Conservation (phyloP, 2,329 filamentous ascomycete genomes). For the Cordyceps javanica region DNA sequence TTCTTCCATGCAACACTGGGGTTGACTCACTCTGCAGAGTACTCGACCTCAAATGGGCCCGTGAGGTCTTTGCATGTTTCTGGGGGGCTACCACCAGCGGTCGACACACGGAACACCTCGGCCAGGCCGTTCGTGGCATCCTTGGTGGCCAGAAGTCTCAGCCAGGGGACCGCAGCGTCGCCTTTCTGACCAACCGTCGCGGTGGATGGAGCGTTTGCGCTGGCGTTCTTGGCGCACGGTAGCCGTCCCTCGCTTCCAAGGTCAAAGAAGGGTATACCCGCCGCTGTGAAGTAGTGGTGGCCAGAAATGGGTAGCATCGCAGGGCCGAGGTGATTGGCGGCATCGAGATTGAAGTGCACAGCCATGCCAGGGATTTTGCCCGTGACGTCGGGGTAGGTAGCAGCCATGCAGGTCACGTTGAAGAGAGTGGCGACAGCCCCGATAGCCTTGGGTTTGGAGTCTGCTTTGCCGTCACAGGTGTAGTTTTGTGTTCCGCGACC, state of each 20-base stretch:
- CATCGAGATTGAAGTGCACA: conserved; percentile 56
- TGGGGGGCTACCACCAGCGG: conserved; percentile 73
- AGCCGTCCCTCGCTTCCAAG: conserved; percentile 57
- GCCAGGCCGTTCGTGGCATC: conserved; percentile 56
- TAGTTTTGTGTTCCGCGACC: conserved; percentile 93
- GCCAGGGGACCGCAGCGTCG: conserved; percentile 70
- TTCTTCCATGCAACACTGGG: not conserved
- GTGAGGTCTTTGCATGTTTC: conserved; percentile 62
- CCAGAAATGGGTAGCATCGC: conserved; percentile 61
- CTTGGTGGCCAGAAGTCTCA: conserved; percentile 57
- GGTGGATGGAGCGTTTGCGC: conserved; percentile 54
- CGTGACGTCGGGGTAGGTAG: conserved; percentile 62
- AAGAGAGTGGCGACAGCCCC: conserved; percentile 82
- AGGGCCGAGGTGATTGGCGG: conserved; percentile 41
- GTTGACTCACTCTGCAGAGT: conserved; percentile 72
- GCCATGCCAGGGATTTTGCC: conserved; percentile 59
- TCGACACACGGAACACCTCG: conserved; percentile 78
- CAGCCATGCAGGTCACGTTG: conserved; percentile 76
- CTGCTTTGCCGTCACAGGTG: conserved; percentile 60
- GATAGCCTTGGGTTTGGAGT: conserved; percentile 55
- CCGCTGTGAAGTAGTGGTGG: conserved; percentile 72
- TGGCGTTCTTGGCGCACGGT: conserved; percentile 55
- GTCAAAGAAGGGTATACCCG: conserved; percentile 72
- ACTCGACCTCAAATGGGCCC: conserved; percentile 65
- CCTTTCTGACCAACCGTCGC: conserved; percentile 55